Conservation (phyloP, 2,329 filamentous ascomycete genomes). For the Penicillium decumbens region DNA sequence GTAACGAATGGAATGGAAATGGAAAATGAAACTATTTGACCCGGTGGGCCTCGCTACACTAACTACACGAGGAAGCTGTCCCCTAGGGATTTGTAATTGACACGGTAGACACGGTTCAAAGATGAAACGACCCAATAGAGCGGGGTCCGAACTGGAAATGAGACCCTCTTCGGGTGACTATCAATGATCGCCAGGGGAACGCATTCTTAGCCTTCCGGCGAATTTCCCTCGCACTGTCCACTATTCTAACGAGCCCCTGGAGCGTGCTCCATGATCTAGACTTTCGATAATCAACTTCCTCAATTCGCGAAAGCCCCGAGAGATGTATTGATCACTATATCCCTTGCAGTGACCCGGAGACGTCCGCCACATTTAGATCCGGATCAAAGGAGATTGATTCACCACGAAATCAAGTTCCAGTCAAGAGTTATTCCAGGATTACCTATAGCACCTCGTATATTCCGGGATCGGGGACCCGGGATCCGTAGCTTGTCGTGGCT, state of each 20-base stretch:
- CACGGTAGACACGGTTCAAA: slow-evolving; percentile 11
- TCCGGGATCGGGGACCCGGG: too few relatives aligned
- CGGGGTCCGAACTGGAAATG: slow-evolving; percentile 29
- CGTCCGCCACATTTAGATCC: too few relatives aligned
- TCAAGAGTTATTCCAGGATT: too few relatives aligned
- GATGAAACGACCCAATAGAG: slow-evolving; percentile 29
- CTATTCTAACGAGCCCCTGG: slow-evolving; percentile 1
- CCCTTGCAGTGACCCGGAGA: background rate
- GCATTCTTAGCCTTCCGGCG: background rate
- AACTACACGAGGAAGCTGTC: too few relatives aligned
- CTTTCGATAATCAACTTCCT: background rate
- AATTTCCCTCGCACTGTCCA: slow-evolving; percentile 5
- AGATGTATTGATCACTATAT: background rate
- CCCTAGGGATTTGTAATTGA: background rate
- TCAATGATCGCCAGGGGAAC: slow-evolving; percentile 1
- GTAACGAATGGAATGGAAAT: slow-evolving; percentile 12
- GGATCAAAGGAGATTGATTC: too few relatives aligned
- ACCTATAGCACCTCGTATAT: too few relatives aligned
- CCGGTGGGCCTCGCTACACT: slow-evolving; percentile 2
- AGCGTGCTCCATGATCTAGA: slow-evolving; percentile 4
- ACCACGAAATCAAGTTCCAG: too few relatives aligned
- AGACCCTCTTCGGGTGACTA: slow-evolving; percentile 8
- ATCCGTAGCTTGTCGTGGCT: too few relatives aligned
- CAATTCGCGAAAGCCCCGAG: background rate
- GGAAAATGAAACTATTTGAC: background rate